These are phyloP conservation scores for Sesbania bispinosa DNA, from an alignment of 306 rosid species.

Conservation along the genomic window DNA sequence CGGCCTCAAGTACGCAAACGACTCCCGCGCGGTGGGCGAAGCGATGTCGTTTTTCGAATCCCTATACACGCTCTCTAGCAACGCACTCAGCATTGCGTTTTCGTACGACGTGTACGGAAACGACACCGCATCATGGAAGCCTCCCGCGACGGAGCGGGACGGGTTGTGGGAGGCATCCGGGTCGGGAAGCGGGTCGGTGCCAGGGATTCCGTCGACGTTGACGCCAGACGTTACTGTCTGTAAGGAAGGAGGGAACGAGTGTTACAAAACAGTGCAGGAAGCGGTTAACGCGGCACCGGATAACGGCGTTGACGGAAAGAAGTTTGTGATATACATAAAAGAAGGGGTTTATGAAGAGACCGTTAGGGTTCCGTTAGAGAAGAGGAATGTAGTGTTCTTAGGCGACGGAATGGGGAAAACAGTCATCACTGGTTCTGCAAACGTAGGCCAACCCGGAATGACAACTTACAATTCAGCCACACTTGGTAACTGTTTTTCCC, in stretches of 20 bases:
- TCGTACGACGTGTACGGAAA: conserved; percentile 59
- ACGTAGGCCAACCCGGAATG: conserved; percentile 48
- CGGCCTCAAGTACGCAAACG: conserved; percentile 73
- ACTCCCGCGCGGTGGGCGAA: conserved; percentile 46
- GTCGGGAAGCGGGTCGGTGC: neutral
- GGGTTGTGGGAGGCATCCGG: conserved; percentile 62
- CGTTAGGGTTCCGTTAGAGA: conserved; percentile 69
- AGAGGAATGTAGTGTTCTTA: conserved; percentile 67
- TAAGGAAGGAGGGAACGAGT: conserved; percentile 37
- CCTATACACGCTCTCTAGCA: conserved; percentile 48
- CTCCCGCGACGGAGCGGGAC: conserved; percentile 73
- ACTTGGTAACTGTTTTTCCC: conserved; percentile 49
- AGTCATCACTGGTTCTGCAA: conserved; percentile 65
- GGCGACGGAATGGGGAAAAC: conserved; percentile 89
- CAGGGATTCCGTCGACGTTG: conserved; percentile 35
- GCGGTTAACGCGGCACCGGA: conserved; percentile 67
- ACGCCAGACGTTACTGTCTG: conserved; percentile 59
- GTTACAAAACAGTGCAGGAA: conserved; percentile 71
- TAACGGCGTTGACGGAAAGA: conserved; percentile 7
- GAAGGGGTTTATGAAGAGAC: conserved; percentile 79
- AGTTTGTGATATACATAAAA: conserved; percentile 66
- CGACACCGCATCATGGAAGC: conserved; percentile 54
- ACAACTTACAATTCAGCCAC: conserved; percentile 72
- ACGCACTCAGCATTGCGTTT: conserved; percentile 69
- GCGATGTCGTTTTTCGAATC: conserved; percentile 69